These are phyloP conservation scores for Xylariaceae sp. DNA, from an alignment of 2,329 filamentous ascomycete species.

Conservation along the genomic window DNA sequence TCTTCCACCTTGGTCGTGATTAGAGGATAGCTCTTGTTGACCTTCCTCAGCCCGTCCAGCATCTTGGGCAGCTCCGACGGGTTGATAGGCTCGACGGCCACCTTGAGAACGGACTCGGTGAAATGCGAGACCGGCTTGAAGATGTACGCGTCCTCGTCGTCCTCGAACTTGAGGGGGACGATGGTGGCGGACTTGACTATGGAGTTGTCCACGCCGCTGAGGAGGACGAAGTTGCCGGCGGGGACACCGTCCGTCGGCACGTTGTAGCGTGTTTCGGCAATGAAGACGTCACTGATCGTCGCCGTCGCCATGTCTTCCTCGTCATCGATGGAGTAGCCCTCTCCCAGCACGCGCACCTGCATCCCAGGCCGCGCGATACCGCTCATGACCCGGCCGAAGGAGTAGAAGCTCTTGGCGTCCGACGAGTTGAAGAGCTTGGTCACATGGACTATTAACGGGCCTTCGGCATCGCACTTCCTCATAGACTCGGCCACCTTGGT, in stretches of 20 bases:
- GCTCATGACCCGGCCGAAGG: slow-evolving; percentile 87
- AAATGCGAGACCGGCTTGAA: slow-evolving; percentile 92
- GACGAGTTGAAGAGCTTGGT: slow-evolving; percentile 88
- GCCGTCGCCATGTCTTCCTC: slow-evolving; percentile 94
- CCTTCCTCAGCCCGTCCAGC: slow-evolving; percentile 91
- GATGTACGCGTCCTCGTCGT: slow-evolving; percentile 90
- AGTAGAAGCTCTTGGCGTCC: slow-evolving; percentile 87
- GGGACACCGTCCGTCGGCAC: slow-evolving; percentile 87
- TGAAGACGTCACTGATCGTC: slow-evolving; percentile 79
- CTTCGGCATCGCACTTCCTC: slow-evolving; percentile 77
- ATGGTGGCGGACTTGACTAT: slow-evolving; percentile 97
- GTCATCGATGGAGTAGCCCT: slow-evolving; percentile 93
- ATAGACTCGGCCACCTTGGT: slow-evolving; percentile 76
- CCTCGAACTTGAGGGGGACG: slow-evolving; percentile 70
- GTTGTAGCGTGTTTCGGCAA: slow-evolving; percentile 89
- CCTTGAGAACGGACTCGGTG: slow-evolving; percentile 95
- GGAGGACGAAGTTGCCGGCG: slow-evolving; percentile 87
- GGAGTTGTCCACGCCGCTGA: slow-evolving; percentile 91
- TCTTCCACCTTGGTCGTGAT: slow-evolving; percentile 97
- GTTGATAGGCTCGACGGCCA: slow-evolving; percentile 96
- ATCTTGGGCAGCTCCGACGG: slow-evolving; percentile 97
- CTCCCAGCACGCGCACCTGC: slow-evolving; percentile 85
- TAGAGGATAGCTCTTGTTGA: slow-evolving; percentile 96
- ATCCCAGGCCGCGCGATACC: slow-evolving; percentile 78
- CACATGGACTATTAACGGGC: slow-evolving; percentile 83